Conservation (phyloP, 129 eudicot genomes). For the Artemisia tridentata region DNA sequence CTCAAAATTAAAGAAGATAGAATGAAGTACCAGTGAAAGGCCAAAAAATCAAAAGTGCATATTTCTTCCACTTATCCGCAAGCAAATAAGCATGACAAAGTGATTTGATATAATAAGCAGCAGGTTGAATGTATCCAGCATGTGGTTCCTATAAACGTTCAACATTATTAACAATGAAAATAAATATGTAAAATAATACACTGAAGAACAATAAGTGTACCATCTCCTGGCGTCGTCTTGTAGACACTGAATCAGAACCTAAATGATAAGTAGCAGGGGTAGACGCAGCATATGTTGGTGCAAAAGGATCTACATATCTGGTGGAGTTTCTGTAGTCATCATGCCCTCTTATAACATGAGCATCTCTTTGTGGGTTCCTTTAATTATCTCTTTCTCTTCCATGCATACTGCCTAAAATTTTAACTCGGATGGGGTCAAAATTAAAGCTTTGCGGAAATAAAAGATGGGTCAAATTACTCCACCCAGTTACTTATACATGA, state of each 20-base stretch:
- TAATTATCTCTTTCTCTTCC: constrained; percentile 31
- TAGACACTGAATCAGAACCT: constrained; percentile 22
- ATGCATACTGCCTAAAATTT: constrained; percentile 29
- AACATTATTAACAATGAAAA: neutral
- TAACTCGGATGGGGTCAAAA: constrained; percentile 17
- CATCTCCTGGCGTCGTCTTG: constrained; percentile 36
- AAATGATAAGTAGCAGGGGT: constrained; percentile 25
- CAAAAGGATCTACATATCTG: constrained; percentile 29
- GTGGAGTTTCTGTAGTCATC: constrained; percentile 22
- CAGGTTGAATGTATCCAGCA: constrained; percentile 48
- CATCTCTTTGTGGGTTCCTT: constrained; percentile 29
- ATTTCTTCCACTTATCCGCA: too few species aligned
- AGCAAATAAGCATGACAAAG: too few species aligned
- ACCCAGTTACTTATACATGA: constrained; percentile 6
- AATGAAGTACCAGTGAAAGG: too few species aligned
- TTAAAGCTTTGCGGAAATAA: too few species aligned
- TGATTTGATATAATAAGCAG: too few species aligned
- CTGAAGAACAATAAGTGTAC: constrained; percentile 17
- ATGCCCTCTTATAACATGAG: constrained; percentile 21
- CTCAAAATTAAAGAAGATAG: too few species aligned
- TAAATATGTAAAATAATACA: neutral
- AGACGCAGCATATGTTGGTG: constrained; percentile 24
- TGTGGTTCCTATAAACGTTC: constrained; percentile 43
- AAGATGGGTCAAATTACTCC: neutral
- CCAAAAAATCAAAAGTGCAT: too few species aligned